A percentile compares a stretch with the other conserved stretches of the same genome.
phyloP scores from a whole-genome alignment of 2,329 filamentous ascomycete genomes.

The Claviceps spartinae region DNA sequence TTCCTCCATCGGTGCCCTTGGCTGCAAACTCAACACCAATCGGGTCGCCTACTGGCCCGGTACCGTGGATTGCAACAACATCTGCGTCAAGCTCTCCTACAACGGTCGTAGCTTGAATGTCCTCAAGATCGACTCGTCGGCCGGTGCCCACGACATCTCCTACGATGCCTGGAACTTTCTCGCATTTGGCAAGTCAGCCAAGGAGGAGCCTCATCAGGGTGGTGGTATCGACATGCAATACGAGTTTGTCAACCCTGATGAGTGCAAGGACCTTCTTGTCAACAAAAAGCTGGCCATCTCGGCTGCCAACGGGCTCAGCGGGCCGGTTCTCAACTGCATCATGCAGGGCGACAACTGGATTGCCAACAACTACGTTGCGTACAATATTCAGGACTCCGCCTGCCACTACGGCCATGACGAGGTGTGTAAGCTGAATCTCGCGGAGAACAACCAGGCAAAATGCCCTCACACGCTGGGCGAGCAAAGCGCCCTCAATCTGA shows the following conservation, averaged over 20 bases:
- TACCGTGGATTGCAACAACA: slow-evolving; percentile 37
- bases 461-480: slow-evolving; percentile 33
- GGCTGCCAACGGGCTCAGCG: slow-evolving; percentile 42
- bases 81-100: slow-evolving; percentile 41
- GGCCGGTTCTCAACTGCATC: slow-evolving; percentile 26
- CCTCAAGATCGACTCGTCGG: slow-evolving; percentile 41
- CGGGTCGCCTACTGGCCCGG: slow-evolving; percentile 48
- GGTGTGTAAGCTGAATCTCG: slow-evolving; percentile 33
- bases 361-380: slow-evolving; percentile 36
- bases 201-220: slow-evolving; percentile 29
- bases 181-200: slow-evolving; percentile 33
- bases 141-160: slow-evolving; percentile 43
- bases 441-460: slow-evolving; percentile 34
- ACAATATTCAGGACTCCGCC: slow-evolving; percentile 38
- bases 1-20: slow-evolving; percentile 42
- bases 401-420: slow-evolving; percentile 39
- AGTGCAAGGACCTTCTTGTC: slow-evolving; percentile 37
- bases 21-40: slow-evolving; percentile 48
- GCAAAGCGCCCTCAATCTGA: slow-evolving; percentile 11
- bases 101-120: slow-evolving; percentile 39
- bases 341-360: slow-evolving; percentile 33
- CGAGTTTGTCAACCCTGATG: slow-evolving; percentile 30
- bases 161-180: slow-evolving; percentile 52
- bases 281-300: slow-evolving; percentile 38
- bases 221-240: slow-evolving; percentile 39